Percentiles rank a stretch among this genome's conserved stretches.
phyloP scores from a whole-genome alignment of 1,284 basidiomycete genomes.

The Xerocomus nothofagi region DNA sequence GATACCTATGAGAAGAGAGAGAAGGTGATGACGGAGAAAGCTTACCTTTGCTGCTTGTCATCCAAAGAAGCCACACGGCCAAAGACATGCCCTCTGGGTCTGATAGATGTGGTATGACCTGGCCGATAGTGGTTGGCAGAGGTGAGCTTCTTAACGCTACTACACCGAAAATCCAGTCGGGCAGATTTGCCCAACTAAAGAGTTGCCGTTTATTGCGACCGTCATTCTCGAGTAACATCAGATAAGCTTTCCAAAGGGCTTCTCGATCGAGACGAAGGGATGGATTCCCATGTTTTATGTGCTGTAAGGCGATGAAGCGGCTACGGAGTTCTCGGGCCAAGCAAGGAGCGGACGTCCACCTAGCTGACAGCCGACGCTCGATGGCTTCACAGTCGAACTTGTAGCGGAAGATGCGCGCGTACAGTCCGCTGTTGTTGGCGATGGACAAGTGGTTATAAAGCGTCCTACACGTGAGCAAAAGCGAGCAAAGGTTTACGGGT shows the following conservation, averaged over 20 bases:
- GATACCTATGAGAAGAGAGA: slow-evolving; percentile 17
- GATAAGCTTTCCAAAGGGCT: slow-evolving; percentile 59
- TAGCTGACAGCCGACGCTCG: slow-evolving; percentile 48
- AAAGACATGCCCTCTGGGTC: slow-evolving; percentile 43
- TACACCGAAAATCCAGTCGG: slow-evolving; percentile 30
- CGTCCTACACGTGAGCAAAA: slow-evolving; percentile 50
- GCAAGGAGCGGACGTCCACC: slow-evolving; percentile 39
- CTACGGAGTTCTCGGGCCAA: slow-evolving; percentile 42
- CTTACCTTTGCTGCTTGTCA: slow-evolving; percentile 48
- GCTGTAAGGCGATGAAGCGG: slow-evolving; percentile 38
- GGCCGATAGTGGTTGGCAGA: background rate
- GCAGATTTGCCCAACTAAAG: slow-evolving; percentile 40
- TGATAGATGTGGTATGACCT: slow-evolving; percentile 2
- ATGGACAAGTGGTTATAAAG: slow-evolving; percentile 43
- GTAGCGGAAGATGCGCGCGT: slow-evolving; percentile 57
- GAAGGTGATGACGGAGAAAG: slow-evolving; percentile 1
- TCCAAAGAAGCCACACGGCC: slow-evolving; percentile 58
- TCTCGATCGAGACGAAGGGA: slow-evolving; percentile 28
- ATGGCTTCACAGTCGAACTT: slow-evolving; percentile 63
- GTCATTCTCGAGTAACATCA: slow-evolving; percentile 73
- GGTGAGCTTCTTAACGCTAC: slow-evolving; percentile 20
- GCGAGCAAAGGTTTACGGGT: slow-evolving; percentile 41
- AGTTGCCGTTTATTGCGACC: slow-evolving; percentile 61
- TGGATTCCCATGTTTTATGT: slow-evolving; percentile 34
- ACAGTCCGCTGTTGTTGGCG: slow-evolving; percentile 48